Evolutionary conservation across 148 eudicot species (phyloP).

Genomic region (Fagopyrum esculentum): DNA sequence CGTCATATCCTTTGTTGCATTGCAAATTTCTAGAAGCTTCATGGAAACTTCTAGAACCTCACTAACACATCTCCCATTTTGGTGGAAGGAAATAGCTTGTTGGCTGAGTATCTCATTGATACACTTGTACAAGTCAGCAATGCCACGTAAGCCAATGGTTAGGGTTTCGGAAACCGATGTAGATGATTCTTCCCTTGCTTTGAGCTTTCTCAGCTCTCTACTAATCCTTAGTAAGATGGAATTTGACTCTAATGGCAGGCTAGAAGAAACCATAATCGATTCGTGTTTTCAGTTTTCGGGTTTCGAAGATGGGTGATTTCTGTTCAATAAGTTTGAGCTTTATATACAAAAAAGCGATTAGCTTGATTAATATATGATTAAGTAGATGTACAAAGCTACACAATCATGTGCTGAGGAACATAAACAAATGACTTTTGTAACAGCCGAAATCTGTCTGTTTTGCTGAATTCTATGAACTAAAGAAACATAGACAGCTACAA

Average conservation of each 20-base stretch:
- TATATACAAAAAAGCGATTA: not conserved
- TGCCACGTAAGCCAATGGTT: constrained; percentile 28
- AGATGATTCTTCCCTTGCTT: constrained; percentile 29
- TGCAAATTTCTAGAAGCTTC: constrained; percentile 45
- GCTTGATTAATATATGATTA: too few relatives aligned
- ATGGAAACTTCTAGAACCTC: constrained; percentile 31
- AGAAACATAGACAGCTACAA: not conserved
- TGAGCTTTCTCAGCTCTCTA: constrained; percentile 27
- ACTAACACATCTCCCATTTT: constrained; percentile 24
- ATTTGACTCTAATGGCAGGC: not conserved
- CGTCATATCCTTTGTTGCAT: constrained; percentile 23
- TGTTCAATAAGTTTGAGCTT: not conserved
- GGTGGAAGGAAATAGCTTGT: constrained; percentile 29
- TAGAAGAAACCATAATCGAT: not conserved
- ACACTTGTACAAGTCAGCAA: constrained; percentile 35
- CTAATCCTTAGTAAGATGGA: not conserved
- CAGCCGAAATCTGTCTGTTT: not conserved
- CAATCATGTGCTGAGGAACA: not conserved
- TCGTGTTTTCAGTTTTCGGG: not conserved
- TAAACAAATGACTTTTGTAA: not conserved
- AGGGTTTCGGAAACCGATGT: constrained; percentile 23
- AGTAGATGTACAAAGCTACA: not conserved
- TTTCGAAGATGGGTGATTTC: not conserved
- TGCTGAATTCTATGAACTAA: not conserved
- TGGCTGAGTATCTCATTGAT: constrained; percentile 33